Conservation (phyloP, 169 alveolate genomes). For the Plasmodium blacklocki region DNA sequence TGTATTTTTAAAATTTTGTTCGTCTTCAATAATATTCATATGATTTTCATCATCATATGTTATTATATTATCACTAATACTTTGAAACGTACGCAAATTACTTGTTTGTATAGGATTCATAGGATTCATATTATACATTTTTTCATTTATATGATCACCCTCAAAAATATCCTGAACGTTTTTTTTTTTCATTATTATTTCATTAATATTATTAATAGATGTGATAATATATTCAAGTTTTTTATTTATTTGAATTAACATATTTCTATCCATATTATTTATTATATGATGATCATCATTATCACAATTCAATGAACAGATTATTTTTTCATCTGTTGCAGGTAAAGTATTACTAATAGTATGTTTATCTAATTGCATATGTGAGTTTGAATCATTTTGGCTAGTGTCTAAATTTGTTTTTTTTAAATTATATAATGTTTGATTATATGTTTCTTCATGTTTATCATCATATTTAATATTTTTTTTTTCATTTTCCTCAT, state of each 20-base stretch:
- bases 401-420: neutral
- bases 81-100: slow-evolving; percentile 3
- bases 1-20: neutral
- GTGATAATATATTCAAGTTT: slow-evolving; percentile 63
- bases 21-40: neutral
- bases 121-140: neutral
- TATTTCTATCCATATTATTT: neutral
- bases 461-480: neutral
- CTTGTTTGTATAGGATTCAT: neutral
- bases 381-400: neutral
- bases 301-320: neutral
- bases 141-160: neutral
- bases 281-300: neutral
- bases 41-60: neutral
- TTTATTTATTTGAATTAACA: slow-evolving; percentile 29
- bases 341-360: neutral
- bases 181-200: slow-evolving; percentile 11
- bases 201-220: slow-evolving; percentile 55
- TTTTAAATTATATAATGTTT: neutral
- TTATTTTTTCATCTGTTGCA: neutral
- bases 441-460: too few species aligned
- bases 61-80: neutral
- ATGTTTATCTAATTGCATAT: neutral
- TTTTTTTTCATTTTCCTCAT: slow-evolving; percentile 21
- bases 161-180: neutral